These are phyloP conservation scores for Epichloe gansuensis DNA, from an alignment of 2,329 filamentous ascomycete species.

Conservation along the genomic window DNA sequence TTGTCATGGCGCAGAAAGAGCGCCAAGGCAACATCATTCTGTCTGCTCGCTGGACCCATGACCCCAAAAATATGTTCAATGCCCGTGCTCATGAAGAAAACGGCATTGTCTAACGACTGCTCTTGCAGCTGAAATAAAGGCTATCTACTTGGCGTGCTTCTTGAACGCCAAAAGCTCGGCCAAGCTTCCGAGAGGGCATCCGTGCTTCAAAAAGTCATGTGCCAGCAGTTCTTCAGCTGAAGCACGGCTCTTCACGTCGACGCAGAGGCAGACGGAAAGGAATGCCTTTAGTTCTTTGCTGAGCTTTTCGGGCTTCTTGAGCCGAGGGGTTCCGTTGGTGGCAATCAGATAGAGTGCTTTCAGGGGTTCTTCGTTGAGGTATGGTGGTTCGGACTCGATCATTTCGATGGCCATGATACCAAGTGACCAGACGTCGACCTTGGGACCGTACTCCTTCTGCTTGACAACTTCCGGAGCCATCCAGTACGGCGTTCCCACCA, in stretches of 20 bases:
- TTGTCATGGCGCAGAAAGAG: background rate
- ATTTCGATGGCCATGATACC: slow-evolving; percentile 99
- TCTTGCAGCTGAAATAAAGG: background rate
- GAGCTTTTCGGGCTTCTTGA: slow-evolving; percentile 97
- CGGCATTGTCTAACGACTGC: background rate
- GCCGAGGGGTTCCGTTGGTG: slow-evolving; percentile 87
- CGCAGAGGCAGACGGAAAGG: slow-evolving; percentile 88
- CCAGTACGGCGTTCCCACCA: slow-evolving; percentile 99
- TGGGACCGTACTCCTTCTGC: slow-evolving; percentile 96
- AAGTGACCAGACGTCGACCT: slow-evolving; percentile 97
- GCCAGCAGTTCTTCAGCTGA: slow-evolving; percentile 80
- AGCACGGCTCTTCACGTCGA: slow-evolving; percentile 89
- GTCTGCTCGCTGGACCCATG: slow-evolving; percentile 5
- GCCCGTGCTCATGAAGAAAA: slow-evolving; percentile 1
- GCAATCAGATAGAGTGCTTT: slow-evolving; percentile 97
- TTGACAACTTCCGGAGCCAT: slow-evolving; percentile 99
- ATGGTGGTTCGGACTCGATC: slow-evolving; percentile 97
- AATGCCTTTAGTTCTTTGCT: slow-evolving; percentile 98
- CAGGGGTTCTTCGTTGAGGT: slow-evolving; percentile 93
- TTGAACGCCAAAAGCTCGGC: slow-evolving; percentile 83
- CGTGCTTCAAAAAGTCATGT: slow-evolving; percentile 90
- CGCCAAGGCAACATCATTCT: slow-evolving; percentile 6
- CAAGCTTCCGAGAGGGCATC: slow-evolving; percentile 71
- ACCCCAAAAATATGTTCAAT: background rate
- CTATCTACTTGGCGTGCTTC: slow-evolving; percentile 51